Evolutionary conservation across 306 rosid genomes (phyloP).

Genomic region (Cucurbita ficifolia): DNA sequence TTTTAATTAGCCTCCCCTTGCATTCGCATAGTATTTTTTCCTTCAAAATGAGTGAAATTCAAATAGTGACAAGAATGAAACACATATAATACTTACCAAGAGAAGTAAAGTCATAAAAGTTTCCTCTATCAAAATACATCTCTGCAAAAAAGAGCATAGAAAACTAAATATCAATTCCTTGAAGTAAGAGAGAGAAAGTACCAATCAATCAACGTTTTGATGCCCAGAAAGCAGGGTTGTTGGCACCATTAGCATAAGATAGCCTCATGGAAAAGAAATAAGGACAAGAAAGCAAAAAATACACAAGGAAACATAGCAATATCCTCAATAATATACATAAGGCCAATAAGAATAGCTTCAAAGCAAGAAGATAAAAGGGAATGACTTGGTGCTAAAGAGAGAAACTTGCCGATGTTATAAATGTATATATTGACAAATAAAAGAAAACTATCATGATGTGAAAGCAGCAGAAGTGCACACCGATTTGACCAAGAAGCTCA

Average conservation of each 20-base stretch:
- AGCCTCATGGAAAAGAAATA: not conserved
- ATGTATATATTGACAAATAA: not conserved
- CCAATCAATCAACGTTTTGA: not conserved
- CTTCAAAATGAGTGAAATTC: not conserved
- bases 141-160: constrained; percentile 32
- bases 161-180: not conserved
- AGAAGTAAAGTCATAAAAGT: constrained; percentile 92
- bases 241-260: not conserved
- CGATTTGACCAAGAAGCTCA: constrained; percentile 98
- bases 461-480: constrained; percentile 19
- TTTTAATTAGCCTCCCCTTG: not conserved
- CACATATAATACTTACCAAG: constrained; percentile 53
- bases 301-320: not conserved
- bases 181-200: not conserved
- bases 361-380: not conserved
- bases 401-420: not conserved
- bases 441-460: not conserved
- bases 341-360: not conserved
- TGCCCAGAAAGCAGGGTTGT: not conserved
- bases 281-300: not conserved
- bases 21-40: not conserved
- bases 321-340: not conserved
- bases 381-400: not conserved
- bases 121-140: constrained; percentile 94
- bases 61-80: constrained; percentile 1